Evolutionary conservation across 2,329 filamentous ascomycete species (phyloP).

Genomic region (Fusarium ambrosium): DNA sequence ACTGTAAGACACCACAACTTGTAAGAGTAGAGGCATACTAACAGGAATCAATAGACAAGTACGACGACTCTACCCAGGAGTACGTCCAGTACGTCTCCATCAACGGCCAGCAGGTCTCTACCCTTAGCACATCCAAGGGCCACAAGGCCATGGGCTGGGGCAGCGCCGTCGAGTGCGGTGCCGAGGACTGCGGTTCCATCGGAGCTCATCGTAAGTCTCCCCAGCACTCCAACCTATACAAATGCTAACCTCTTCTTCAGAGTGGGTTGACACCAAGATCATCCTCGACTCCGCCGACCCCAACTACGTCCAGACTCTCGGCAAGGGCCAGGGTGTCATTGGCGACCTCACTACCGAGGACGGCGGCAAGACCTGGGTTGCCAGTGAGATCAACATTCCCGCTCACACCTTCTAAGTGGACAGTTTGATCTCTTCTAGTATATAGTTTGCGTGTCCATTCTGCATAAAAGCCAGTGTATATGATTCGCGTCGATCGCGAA

Average conservation of each 20-base stretch:
- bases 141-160: constrained; percentile 59
- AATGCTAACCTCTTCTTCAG: neutral
- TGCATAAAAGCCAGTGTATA: neutral
- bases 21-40: neutral
- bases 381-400: constrained; percentile 15
- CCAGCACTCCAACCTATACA: fast-evolving
- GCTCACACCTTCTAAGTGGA: neutral
- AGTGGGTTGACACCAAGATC: constrained; percentile 39
- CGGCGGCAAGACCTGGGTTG: constrained; percentile 29
- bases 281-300: constrained; percentile 31
- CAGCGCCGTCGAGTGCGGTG: constrained; percentile 71
- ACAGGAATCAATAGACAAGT: constrained; percentile 23
- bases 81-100: constrained; percentile 39
- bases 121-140: constrained; percentile 59
- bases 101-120: constrained; percentile 51
- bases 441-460: neutral
- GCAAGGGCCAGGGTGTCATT: constrained; percentile 32
- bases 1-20: constrained; percentile 14
- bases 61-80: constrained; percentile 25
- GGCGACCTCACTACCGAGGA: constrained; percentile 20
- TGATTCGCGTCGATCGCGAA: neutral
- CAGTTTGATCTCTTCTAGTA: neutral
- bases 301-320: constrained; percentile 36
- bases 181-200: constrained; percentile 78
- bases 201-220: constrained; percentile 34